Evolutionary conservation across 768 basidiomycete species (phyloP).

Genomic region (Leucocoprinus leucothites): DNA sequence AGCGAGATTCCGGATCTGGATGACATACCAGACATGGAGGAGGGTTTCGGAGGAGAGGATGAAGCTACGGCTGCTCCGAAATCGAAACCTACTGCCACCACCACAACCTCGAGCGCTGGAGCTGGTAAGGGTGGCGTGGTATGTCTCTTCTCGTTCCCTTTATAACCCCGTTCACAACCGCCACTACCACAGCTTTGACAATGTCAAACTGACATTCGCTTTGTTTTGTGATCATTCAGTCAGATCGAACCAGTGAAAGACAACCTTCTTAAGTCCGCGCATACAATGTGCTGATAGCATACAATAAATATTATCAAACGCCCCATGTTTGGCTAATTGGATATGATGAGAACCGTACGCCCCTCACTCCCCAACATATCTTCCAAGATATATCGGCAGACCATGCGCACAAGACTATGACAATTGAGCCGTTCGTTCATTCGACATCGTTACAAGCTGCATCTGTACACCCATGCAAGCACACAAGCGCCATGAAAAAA

Average conservation of each 20-base stretch:
- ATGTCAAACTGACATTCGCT: not conserved
- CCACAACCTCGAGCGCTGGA: slow-evolving; percentile 13
- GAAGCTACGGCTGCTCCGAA: slow-evolving; percentile 76
- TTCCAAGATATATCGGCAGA: slow-evolving; percentile 98
- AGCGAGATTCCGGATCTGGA: slow-evolving; percentile 99
- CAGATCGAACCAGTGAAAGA: slow-evolving; percentile 65
- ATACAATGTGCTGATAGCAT: slow-evolving; percentile 99
- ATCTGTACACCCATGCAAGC: slow-evolving; percentile 97
- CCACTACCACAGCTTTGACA: not conserved
- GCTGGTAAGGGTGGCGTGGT: slow-evolving; percentile 27
- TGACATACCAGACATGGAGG: slow-evolving; percentile 45
- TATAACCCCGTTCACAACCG: not conserved
- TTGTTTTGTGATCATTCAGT: slow-evolving; percentile 28
- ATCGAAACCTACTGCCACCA: slow-evolving; percentile 23
- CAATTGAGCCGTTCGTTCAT: slow-evolving; percentile 98
- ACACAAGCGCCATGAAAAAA: slow-evolving; percentile 99
- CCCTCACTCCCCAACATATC: slow-evolving; percentile 85
- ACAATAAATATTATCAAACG: slow-evolving; percentile 99
- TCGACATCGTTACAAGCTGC: slow-evolving; percentile 81
- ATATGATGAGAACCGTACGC: slow-evolving; percentile 93
- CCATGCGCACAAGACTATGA: slow-evolving; percentile 97
- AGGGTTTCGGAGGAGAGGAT: slow-evolving; percentile 84
- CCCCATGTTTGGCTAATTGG: slow-evolving; percentile 97
- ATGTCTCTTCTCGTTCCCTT: slow-evolving; percentile 18
- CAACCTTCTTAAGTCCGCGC: slow-evolving; percentile 92